Evolutionary conservation across 352 stramenopile species (phyloP).

Genomic region (Globisporangium alternatum): DNA sequence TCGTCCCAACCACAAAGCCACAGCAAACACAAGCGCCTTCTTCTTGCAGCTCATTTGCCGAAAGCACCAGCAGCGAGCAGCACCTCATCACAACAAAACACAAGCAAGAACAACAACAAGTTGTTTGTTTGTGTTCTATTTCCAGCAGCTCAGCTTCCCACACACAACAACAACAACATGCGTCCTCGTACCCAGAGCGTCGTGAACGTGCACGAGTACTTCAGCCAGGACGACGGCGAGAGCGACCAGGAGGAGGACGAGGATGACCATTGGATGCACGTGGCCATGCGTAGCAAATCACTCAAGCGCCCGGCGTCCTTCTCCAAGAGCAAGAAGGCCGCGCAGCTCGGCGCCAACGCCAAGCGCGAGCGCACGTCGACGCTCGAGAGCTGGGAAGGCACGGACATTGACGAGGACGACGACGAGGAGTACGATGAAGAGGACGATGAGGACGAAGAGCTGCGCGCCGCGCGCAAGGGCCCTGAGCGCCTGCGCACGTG

Average conservation of each 20-base stretch:
- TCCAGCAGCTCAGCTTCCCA: not conserved
- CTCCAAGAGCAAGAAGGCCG: slow-evolving; percentile 30
- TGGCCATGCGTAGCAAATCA: slow-evolving; percentile 30
- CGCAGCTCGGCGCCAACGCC: not conserved
- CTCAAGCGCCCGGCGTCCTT: slow-evolving; percentile 19
- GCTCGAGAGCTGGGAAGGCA: slow-evolving; percentile 56
- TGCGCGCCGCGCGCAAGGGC: slow-evolving; percentile 13
- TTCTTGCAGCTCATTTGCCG: slow-evolving; percentile 5
- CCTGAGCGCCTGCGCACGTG: slow-evolving; percentile 55
- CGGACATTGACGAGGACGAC: slow-evolving; percentile 45
- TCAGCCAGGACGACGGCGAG: slow-evolving; percentile 49
- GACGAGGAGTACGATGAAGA: slow-evolving; percentile 46
- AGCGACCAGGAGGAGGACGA: slow-evolving; percentile 41
- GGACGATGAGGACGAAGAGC: slow-evolving; percentile 43
- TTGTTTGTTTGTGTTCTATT: slow-evolving; percentile 3
- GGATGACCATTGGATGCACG: slow-evolving; percentile 50
- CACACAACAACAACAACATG: slow-evolving; percentile 28
- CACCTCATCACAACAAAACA: not conserved
- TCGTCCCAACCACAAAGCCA: not conserved
- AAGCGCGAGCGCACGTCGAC: slow-evolving; percentile 53
- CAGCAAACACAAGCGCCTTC: not conserved
- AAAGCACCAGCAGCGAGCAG: not conserved
- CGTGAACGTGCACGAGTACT: slow-evolving; percentile 72
- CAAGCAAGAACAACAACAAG: not conserved
- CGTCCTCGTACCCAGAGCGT: slow-evolving; percentile 71